Conservation (phyloP, 2,329 filamentous ascomycete genomes). For the Fusarium pseudograminearum region DNA sequence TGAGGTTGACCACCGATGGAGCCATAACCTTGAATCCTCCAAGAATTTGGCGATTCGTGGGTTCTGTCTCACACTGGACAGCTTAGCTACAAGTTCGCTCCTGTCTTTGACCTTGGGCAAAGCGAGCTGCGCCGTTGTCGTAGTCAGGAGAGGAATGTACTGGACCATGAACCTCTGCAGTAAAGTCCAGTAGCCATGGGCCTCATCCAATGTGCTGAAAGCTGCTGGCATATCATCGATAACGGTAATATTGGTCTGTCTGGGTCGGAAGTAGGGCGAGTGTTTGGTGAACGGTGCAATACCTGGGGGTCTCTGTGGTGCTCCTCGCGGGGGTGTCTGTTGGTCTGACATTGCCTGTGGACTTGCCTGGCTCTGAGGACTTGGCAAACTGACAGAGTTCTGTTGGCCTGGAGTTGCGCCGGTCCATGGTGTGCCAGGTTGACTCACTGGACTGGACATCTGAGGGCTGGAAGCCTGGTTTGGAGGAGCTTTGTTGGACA, state of each 20-base stretch:
- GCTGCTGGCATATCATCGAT: conserved; percentile 51
- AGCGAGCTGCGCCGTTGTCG: conserved; percentile 49
- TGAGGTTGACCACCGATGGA: conserved; percentile 56
- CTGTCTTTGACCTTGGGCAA: conserved; percentile 46
- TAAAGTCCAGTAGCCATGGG: conserved; percentile 55
- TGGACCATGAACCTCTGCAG: conserved; percentile 55
- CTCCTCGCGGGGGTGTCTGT: conserved; percentile 36
- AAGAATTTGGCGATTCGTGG: conserved; percentile 51
- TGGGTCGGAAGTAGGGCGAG: conserved; percentile 54
- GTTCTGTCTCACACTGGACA: conserved; percentile 50
- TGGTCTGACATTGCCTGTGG: conserved; percentile 42
- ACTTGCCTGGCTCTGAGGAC: conserved; percentile 52
- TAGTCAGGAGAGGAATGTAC: conserved; percentile 52
- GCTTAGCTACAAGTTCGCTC: conserved; percentile 48
- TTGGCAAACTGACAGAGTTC: conserved; percentile 46
- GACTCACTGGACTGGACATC: conserved; percentile 43
- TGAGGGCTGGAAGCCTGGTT: conserved; percentile 20
- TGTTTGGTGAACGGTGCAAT: conserved; percentile 55
- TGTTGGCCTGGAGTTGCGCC: conserved; percentile 12
- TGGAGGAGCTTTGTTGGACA: conserved; percentile 12
- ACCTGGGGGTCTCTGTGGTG: conserved; percentile 46
- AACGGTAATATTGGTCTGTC: conserved; percentile 47
- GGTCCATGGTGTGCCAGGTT: conserved; percentile 47
- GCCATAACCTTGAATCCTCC: conserved; percentile 54
- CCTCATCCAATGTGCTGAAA: conserved; percentile 53